Percentiles rank a stretch among this genome's conserved stretches.
These are phyloP conservation scores for Pseudopediastrum boryanum DNA, from an alignment of 139 green algal genomes.

Conservation along the genomic window DNA sequence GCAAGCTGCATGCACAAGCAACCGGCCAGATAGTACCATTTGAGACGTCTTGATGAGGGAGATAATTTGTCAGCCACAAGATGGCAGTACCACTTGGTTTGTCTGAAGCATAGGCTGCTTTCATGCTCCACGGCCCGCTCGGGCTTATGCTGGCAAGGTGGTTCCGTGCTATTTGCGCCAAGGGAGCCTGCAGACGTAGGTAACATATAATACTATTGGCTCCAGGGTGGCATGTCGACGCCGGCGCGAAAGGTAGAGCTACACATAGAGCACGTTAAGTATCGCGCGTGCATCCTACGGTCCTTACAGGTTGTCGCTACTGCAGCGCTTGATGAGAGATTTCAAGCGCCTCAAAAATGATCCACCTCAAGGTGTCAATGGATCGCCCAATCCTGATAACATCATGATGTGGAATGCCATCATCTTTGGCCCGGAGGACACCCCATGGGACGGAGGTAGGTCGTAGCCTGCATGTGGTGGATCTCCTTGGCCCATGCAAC, in stretches of 20 bases:
- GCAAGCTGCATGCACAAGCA: too few species aligned
- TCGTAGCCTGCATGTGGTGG: not conserved
- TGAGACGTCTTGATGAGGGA: too few species aligned
- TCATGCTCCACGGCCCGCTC: too few species aligned
- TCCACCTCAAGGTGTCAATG: conserved; percentile 94
- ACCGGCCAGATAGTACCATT: too few species aligned
- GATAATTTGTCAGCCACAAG: too few species aligned
- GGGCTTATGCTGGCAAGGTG: too few species aligned
- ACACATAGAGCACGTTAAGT: not conserved
- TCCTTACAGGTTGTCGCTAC: not conserved
- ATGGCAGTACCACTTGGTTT: too few species aligned
- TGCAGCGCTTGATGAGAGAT: conserved; percentile 88
- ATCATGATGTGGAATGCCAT: conserved; percentile 99
- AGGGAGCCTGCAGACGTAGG: too few species aligned
- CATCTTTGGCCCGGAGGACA: conserved; percentile 98
- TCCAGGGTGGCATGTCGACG: conserved; percentile 59
- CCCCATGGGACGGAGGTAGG: conserved; percentile 94
- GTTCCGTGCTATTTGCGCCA: too few species aligned
- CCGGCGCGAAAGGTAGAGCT: conserved; percentile 58
- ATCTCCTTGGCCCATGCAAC: not conserved
- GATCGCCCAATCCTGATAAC: conserved; percentile 89
- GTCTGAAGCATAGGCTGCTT: too few species aligned
- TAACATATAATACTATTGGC: too few species aligned
- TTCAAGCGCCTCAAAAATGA: conserved; percentile 92
- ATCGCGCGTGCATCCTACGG: not conserved